A percentile compares a stretch with the other conserved stretches of the same genome.
These are phyloP conservation scores for Ophiosphaerella korrae DNA, from an alignment of 2,329 filamentous ascomycete species.

Conservation along the genomic window DNA sequence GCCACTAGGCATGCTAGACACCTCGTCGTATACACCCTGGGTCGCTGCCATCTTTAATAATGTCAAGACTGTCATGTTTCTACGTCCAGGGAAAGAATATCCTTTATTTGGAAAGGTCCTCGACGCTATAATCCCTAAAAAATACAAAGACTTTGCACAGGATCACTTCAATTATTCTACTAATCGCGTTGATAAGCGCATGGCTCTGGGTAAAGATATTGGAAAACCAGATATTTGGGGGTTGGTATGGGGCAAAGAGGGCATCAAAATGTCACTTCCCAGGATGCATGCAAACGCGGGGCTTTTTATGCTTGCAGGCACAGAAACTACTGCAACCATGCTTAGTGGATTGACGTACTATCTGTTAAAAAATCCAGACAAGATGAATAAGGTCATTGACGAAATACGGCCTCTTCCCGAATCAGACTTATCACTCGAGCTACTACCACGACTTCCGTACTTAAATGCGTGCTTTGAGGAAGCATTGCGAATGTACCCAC, in stretches of 20 bases:
- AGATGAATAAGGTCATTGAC: slow-evolving; percentile 9
- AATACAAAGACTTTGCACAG: not conserved
- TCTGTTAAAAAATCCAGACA: slow-evolving; percentile 24
- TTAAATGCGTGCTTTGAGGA: slow-evolving; percentile 45
- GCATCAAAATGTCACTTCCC: slow-evolving; percentile 5
- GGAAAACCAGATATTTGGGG: slow-evolving; percentile 39
- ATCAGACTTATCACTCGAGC: slow-evolving; percentile 29
- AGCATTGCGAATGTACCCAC: slow-evolving; percentile 45
- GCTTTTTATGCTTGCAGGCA: slow-evolving; percentile 26
- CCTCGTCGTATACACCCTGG: slow-evolving; percentile 34
- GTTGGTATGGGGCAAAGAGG: slow-evolving; percentile 24
- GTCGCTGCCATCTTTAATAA: slow-evolving; percentile 15
- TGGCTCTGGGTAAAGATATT: not conserved
- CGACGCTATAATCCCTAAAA: not conserved
- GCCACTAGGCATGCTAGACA: slow-evolving; percentile 36
- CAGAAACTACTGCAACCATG: slow-evolving; percentile 38
- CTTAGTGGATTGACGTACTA: slow-evolving; percentile 38
- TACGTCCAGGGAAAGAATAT: not conserved
- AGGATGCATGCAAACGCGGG: slow-evolving; percentile 36
- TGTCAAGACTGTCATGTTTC: not conserved
- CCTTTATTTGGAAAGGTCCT: not conserved
- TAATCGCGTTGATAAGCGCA: not conserved
- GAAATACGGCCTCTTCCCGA: slow-evolving; percentile 15
- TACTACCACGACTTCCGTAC: slow-evolving; percentile 27
- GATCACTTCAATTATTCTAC: not conserved